These are phyloP conservation scores for Saccharomycopsis sp. DNA, from an alignment of 805 yeast genomes.

Conservation along the genomic window DNA sequence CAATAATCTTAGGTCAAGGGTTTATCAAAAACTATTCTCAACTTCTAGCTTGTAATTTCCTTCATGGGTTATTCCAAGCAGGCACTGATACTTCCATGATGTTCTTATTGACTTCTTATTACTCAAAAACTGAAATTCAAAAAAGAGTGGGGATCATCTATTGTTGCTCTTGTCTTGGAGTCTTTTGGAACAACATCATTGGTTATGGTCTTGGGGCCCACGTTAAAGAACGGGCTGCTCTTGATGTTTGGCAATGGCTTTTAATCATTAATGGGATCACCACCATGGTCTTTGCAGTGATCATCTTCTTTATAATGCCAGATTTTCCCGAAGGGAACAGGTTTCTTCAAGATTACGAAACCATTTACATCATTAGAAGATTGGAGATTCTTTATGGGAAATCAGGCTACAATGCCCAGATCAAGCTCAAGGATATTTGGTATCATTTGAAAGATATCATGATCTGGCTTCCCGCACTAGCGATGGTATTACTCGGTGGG, in stretches of 20 bases:
- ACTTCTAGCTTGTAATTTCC: conserved; percentile 48
- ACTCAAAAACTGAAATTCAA: conserved; percentile 54
- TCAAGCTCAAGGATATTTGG: no score
- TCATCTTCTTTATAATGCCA: conserved; percentile 33
- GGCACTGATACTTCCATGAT: conserved; percentile 71
- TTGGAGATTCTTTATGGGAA: conserved; percentile 17
- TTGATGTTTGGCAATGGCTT: conserved; percentile 43
- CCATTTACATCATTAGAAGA: conserved; percentile 20
- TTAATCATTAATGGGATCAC: conserved; percentile 38
- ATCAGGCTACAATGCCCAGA: no score
- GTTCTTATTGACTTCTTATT: conserved; percentile 43
- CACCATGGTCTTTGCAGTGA: conserved; percentile 22
- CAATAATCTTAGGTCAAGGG: conserved; percentile 54
- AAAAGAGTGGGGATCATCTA: conserved; percentile 55
- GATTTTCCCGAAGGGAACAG: conserved; percentile 38
- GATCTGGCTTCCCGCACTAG: no score
- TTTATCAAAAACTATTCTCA: conserved; percentile 47
- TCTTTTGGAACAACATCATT: conserved; percentile 66
- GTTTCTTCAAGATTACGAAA: conserved; percentile 34
- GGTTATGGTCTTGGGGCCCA: conserved; percentile 49
- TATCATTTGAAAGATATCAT: no score
- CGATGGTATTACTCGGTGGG: no score
- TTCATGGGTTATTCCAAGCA: conserved; percentile 59
- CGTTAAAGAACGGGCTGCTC: conserved; percentile 34
- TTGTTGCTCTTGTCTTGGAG: conserved; percentile 62